These are phyloP conservation scores for Saccharomyces mikatae DNA, from an alignment of 805 yeast species.

Conservation along the genomic window DNA sequence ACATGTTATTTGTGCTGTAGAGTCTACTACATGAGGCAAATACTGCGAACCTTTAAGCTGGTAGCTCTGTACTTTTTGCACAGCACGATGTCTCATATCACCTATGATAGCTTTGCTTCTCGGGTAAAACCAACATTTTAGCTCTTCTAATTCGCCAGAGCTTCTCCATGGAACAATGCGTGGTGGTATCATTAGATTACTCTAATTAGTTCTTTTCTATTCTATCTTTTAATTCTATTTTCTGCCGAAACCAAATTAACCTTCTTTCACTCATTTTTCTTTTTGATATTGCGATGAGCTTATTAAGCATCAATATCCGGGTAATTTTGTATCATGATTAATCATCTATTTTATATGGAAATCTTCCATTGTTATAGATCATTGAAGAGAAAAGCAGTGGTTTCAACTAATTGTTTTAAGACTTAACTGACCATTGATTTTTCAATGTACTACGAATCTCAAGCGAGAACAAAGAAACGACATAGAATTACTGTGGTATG, in stretches of 20 bases:
- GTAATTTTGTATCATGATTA: not conserved
- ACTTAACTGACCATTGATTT: not conserved
- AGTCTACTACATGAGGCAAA: conserved; percentile 65
- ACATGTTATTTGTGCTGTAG: conserved; percentile 53
- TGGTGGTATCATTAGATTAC: conserved; percentile 18
- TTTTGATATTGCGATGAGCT: not conserved
- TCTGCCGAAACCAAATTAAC: not conserved
- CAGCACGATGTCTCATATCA: conserved; percentile 35
- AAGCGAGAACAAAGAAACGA: conserved; percentile 8
- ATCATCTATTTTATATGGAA: not conserved
- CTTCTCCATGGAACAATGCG: conserved; percentile 34
- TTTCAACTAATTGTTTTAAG: not conserved
- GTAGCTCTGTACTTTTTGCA: conserved; percentile 45
- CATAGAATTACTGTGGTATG: conserved; percentile 26
- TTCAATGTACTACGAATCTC: not conserved
- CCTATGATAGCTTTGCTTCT: conserved; percentile 20
- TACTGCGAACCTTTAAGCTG: conserved; percentile 45
- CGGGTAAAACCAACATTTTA: conserved; percentile 48
- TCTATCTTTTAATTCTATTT: not conserved
- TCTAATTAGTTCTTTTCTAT: not conserved
- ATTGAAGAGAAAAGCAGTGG: not conserved
- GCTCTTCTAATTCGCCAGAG: conserved; percentile 36
- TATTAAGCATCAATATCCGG: not conserved
- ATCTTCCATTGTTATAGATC: not conserved
- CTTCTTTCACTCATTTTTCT: not conserved